phyloP scores from a whole-genome alignment of 371 early-diverging fungal genomes.

The Lichtheimia hyalospora region DNA sequence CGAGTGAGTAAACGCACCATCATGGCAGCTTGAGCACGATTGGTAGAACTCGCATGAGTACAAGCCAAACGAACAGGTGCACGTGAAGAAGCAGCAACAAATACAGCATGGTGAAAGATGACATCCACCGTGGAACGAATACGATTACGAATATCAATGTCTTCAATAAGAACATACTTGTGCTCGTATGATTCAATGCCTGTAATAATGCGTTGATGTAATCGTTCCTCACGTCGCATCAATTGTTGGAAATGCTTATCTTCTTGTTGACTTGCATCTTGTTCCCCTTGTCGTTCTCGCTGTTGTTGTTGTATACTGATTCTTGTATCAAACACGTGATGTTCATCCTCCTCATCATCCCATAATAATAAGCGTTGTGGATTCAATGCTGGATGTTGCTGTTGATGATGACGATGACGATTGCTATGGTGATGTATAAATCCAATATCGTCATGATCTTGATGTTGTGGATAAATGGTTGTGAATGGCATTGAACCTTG shows the following conservation, averaged over 20 bases:
- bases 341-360: too few species aligned
- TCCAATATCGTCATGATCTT: constrained; percentile 8
- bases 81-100: constrained; percentile 37
- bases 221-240: constrained; percentile 25
- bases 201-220: constrained; percentile 38
- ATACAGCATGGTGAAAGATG: constrained; percentile 48
- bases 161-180: constrained; percentile 47
- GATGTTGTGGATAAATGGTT: constrained; percentile 3
- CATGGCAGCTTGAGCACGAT: constrained; percentile 34
- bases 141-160: constrained; percentile 48
- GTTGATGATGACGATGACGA: not conserved
- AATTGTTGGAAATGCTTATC: constrained; percentile 23
- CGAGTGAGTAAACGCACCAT: constrained; percentile 36
- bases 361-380: too few species aligned
- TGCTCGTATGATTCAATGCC: constrained; percentile 48
- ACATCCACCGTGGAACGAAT: constrained; percentile 44
- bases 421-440: not conserved
- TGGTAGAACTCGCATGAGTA: constrained; percentile 23
- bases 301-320: too few species aligned
- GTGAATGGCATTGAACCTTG: not conserved
- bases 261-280: not conserved
- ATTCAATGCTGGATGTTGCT: too few species aligned
- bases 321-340: too few species aligned
- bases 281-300: too few species aligned
- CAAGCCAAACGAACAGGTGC: constrained; percentile 18